Conservation (phyloP, 257 asterid species). For the Phtheirospermum japonicum region DNA sequence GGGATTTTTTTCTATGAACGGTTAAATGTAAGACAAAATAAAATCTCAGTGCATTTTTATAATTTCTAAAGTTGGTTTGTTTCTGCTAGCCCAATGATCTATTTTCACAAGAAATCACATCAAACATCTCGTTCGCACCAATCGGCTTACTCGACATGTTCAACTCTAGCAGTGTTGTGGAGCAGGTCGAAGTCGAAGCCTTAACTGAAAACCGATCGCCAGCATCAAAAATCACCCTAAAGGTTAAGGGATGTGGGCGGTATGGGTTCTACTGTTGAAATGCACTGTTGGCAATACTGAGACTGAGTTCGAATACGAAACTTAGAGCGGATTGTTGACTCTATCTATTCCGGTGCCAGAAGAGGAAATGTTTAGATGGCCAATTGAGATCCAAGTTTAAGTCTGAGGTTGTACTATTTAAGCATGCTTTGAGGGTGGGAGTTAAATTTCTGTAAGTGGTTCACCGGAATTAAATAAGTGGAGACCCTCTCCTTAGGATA, state of each 20-base stretch:
- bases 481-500: too few relatives aligned
- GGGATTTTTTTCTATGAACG: too few relatives aligned
- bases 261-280: conserved; percentile 66
- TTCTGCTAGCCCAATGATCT: background rate
- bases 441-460: background rate
- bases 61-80: too few relatives aligned
- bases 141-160: conserved; percentile 91
- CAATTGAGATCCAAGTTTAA: conserved; percentile 54
- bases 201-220: background rate
- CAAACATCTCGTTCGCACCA: conserved; percentile 59
- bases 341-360: conserved; percentile 46
- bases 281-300: conserved; percentile 49
- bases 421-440: background rate
- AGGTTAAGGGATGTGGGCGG: conserved; percentile 76
- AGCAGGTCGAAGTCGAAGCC: conserved; percentile 43
- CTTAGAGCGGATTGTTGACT: conserved; percentile 53
- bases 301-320: conserved; percentile 48
- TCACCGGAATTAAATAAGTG: background rate
- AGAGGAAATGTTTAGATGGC: conserved; percentile 76
- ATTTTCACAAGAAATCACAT: conserved; percentile 46
- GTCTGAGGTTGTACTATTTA: background rate
- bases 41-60: too few relatives aligned
- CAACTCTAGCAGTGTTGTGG: conserved; percentile 82
- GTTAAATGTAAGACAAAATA: too few relatives aligned
- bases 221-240: conserved; percentile 32